A percentile compares a stretch with the other conserved stretches of the same genome.
Conservation (phyloP, 2,329 filamentous ascomycete genomes). For the Colletotrichum truncatum region DNA sequence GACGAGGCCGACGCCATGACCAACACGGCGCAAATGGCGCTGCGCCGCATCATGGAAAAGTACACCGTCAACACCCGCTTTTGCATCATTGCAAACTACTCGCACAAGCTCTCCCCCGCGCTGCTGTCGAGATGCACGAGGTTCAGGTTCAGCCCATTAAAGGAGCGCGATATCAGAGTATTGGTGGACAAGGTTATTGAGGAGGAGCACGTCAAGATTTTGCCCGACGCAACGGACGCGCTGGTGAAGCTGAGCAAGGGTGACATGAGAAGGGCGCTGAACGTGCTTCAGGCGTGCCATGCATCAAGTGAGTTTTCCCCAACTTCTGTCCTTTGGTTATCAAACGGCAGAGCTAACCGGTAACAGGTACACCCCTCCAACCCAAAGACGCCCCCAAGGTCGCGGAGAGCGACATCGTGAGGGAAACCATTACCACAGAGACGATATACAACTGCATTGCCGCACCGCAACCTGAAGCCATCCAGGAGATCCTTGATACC, state of each 20-base stretch:
- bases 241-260: conserved; percentile 90
- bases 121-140: conserved; percentile 92
- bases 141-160: conserved; percentile 94
- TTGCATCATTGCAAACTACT: conserved; percentile 99
- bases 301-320: conserved; percentile 86
- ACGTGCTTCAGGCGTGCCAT: conserved; percentile 96
- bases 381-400: conserved; percentile 67
- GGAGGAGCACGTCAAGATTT: conserved; percentile 87
- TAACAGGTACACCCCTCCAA: conserved; percentile 73
- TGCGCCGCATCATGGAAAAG: conserved; percentile 98
- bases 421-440: conserved; percentile 86
- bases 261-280: conserved; percentile 94
- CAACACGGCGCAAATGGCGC: conserved; percentile 96
- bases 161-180: conserved; percentile 84
- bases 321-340: no score
- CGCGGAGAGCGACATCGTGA: conserved; percentile 71
- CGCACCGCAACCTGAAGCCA: conserved; percentile 89
- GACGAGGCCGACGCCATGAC: conserved; percentile 99
- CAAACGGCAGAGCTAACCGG: conserved; percentile 23
- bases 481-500: conserved; percentile 84
- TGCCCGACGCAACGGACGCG: conserved; percentile 80
- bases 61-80: conserved; percentile 98
- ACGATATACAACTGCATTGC: conserved; percentile 98
- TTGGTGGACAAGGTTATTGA: conserved; percentile 90
- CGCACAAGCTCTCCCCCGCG: conserved; percentile 95